Evolutionary conservation across 306 rosid genomes (phyloP).

Genomic region (Cucumis melo): DNA sequence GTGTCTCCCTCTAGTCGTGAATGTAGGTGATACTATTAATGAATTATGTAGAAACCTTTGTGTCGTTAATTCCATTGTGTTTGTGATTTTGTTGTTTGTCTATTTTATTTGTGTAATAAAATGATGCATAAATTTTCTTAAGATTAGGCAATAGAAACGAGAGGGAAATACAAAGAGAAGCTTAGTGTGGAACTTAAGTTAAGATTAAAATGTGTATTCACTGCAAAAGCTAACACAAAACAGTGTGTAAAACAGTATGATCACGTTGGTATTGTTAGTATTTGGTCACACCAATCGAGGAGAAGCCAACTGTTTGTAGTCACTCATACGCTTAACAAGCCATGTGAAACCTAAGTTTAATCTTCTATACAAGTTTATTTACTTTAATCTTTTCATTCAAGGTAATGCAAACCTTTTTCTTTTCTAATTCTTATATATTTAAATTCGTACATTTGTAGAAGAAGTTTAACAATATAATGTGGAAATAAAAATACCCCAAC

Average conservation of each 20-base stretch:
- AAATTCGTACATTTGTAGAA: too few species aligned
- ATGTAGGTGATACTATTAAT: too few species aligned
- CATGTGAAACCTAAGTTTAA: background rate
- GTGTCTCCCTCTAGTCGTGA: too few species aligned
- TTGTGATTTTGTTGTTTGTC: too few species aligned
- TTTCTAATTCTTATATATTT: background rate
- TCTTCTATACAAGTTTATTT: background rate
- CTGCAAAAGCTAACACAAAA: background rate
- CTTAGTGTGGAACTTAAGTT: background rate
- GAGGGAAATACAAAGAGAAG: background rate
- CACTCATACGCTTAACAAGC: background rate
- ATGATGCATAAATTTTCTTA: too few species aligned
- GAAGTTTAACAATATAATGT: too few species aligned
- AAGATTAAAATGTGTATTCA: background rate
- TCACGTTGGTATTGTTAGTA: background rate
- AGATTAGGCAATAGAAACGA: too few species aligned
- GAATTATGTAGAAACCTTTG: too few species aligned
- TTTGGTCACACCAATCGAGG: background rate
- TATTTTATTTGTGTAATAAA: too few species aligned
- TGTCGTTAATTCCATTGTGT: too few species aligned
- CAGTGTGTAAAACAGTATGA: background rate
- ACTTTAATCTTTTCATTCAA: background rate
- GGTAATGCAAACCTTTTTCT: background rate
- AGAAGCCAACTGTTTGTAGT: background rate
- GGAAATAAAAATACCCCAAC: too few species aligned